Percentiles rank a stretch among this genome's conserved stretches.
Conservation (phyloP, 768 basidiomycete genomes). For the Lepiota subincarnata region DNA sequence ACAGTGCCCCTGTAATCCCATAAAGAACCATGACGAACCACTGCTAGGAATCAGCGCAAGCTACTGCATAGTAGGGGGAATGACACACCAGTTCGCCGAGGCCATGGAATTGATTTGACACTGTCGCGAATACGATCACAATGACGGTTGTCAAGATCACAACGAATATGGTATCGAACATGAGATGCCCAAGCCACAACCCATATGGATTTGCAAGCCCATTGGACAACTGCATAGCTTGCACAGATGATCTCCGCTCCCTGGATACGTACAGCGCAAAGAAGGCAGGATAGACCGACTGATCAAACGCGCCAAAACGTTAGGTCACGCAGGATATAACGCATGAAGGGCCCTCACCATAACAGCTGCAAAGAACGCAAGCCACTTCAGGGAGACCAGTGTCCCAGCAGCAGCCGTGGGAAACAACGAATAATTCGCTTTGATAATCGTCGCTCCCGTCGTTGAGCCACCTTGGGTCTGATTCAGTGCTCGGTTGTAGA, state of each 20-base stretch:
- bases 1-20: slow-evolving; percentile 62
- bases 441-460: slow-evolving; percentile 45
- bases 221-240: slow-evolving; percentile 81
- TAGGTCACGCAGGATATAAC: neutral
- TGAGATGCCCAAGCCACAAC: slow-evolving; percentile 75
- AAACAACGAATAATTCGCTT: slow-evolving; percentile 53
- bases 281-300: slow-evolving; percentile 82
- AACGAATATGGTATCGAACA: slow-evolving; percentile 64
- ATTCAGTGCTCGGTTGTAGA: slow-evolving; percentile 63
- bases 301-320: slow-evolving; percentile 1
- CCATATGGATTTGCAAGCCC: slow-evolving; percentile 66
- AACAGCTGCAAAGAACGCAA: slow-evolving; percentile 66
- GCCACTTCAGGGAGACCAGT: slow-evolving; percentile 65
- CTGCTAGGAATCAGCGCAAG: slow-evolving; percentile 28
- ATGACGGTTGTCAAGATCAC: slow-evolving; percentile 61
- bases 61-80: neutral
- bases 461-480: slow-evolving; percentile 21
- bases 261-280: slow-evolving; percentile 72
- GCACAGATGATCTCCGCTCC: slow-evolving; percentile 68
- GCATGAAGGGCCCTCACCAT: slow-evolving; percentile 45
- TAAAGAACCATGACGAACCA: slow-evolving; percentile 72
- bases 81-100: slow-evolving; percentile 56
- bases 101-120: slow-evolving; percentile 61
- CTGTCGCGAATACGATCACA: slow-evolving; percentile 54
- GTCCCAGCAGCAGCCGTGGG: slow-evolving; percentile 54